These are phyloP conservation scores for Acarospora socialis DNA, from an alignment of 2,329 filamentous ascomycete genomes.

Conservation along the genomic window DNA sequence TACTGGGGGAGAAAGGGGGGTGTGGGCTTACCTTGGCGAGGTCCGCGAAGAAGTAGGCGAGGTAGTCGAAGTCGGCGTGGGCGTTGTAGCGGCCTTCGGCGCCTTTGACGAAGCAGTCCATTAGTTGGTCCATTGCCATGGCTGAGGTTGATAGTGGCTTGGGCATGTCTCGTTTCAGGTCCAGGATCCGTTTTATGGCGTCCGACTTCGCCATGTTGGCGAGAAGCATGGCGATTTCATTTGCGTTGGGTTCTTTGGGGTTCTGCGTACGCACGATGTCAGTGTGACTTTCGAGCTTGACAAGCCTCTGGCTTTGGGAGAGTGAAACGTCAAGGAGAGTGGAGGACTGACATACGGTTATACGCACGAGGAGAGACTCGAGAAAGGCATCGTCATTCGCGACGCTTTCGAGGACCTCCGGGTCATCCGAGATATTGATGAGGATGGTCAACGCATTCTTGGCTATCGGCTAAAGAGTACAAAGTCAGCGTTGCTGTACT, in stretches of 20 bases:
- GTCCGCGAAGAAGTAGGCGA: slow-evolving; percentile 89
- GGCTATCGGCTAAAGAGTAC: slow-evolving; percentile 55
- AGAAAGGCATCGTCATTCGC: slow-evolving; percentile 71
- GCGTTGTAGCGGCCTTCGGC: slow-evolving; percentile 72
- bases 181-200: slow-evolving; percentile 52
- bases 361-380: slow-evolving; percentile 53
- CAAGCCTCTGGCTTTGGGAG: slow-evolving; percentile 3
- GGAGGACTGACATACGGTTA: slow-evolving; percentile 54
- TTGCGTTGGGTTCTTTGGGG: slow-evolving; percentile 63
- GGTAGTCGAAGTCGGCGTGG: slow-evolving; percentile 75
- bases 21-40: slow-evolving; percentile 46
- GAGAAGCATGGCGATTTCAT: slow-evolving; percentile 78
- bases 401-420: slow-evolving; percentile 57
- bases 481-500: slow-evolving; percentile 4
- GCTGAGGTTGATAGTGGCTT: slow-evolving; percentile 57
- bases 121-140: slow-evolving; percentile 70
- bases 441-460: slow-evolving; percentile 67
- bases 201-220: slow-evolving; percentile 82
- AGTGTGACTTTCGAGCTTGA: slow-evolving; percentile 16
- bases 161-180: slow-evolving; percentile 53
- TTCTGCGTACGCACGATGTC: slow-evolving; percentile 33
- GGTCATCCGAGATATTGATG: slow-evolving; percentile 78
- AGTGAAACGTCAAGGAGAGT: slow-evolving; percentile 10
- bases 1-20: neutral
- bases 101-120: slow-evolving; percentile 94